These are phyloP conservation scores for Mesembryanthemum crystallinum DNA, from an alignment of 148 eudicot genomes.

Conservation along the genomic window DNA sequence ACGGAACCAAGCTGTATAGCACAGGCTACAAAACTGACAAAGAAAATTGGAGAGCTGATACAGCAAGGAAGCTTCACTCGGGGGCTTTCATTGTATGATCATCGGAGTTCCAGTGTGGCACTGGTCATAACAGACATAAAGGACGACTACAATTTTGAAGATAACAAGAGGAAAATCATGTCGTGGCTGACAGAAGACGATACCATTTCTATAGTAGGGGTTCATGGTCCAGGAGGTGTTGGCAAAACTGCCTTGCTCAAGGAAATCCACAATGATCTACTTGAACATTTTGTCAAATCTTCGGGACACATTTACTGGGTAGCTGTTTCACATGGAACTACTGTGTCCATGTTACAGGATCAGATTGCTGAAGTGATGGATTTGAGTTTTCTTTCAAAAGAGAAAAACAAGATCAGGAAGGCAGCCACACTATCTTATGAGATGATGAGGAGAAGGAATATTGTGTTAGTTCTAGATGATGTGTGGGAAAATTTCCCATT, in stretches of 20 bases:
- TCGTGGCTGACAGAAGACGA: constrained; percentile 23
- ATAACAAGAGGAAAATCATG: constrained; percentile 19
- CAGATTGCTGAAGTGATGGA: constrained; percentile 30
- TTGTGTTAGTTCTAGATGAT: constrained; percentile 31
- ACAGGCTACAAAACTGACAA: constrained; percentile 10
- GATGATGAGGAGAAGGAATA: constrained; percentile 21
- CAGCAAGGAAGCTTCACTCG: constrained; percentile 19
- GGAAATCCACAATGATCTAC: constrained; percentile 28
- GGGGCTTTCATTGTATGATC: constrained; percentile 21
- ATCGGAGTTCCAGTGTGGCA: constrained; percentile 18
- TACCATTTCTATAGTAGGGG: constrained; percentile 15
- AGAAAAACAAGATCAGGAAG: constrained; percentile 19
- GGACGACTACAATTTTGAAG: constrained; percentile 5
- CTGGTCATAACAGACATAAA: constrained; percentile 21
- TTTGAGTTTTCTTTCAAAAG: constrained; percentile 11
- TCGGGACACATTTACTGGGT: constrained; percentile 21
- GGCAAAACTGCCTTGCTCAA: constrained; percentile 32
- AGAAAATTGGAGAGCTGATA: constrained; percentile 16
- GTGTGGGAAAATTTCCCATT: constrained; percentile 26
- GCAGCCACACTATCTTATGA: constrained; percentile 21
- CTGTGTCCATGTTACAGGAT: constrained; percentile 16
- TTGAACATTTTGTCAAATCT: constrained; percentile 1
- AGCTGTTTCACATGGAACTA: constrained; percentile 27
- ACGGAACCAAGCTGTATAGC: background rate
- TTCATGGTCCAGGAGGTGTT: constrained; percentile 30